Base-by-base conservation (phyloP, 805 yeast species). In the Candida loeiensis region DNA sequence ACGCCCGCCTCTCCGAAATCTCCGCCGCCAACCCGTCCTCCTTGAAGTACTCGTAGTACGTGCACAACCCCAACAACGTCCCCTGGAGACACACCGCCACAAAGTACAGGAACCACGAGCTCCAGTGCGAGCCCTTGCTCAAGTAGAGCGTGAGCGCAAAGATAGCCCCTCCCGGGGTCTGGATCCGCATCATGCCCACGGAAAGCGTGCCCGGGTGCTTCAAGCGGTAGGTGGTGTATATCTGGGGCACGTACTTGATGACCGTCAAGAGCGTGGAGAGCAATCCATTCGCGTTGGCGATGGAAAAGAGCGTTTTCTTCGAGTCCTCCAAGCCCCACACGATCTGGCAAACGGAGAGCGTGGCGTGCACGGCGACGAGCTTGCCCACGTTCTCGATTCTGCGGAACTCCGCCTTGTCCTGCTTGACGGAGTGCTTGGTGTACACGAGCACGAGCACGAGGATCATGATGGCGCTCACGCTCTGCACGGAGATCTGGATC, bases 161-260 rank as follows among this genome's bases (percentile, higher is more conserved):
- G 2, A 86, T 41, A 47, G 75, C 82, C 13, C 95, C 95, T 12
- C 96, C 96, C 0, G 96, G 96, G 14, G 95, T 85, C 57, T 87
- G 96, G 47, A 88, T 73, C 31, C 80, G 63, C 91, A 87, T 84
- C 88, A 85, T 85, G 5, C 79, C 75, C 8, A 85, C 67, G 0
- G 95, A 85, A 16, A 87, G 67, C 1, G 89, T 80, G 7, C 95
- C 96, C 0, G 95, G 81, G 47, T 80, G 89, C 52, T 82, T 81
- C 44, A 87, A 68, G 1, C 45, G 53, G 51, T 69, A 82, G 0
- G 95, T 87, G 28, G 90, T 85, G 46, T 66, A 59, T 7, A 87
- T 71, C 59, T 87, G 96, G 1, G 96, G 96, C 37, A 86, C 63
- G 51, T 85, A 87, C 61, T 87, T 95, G 22, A 81, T 59, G 14